A percentile compares a stretch with the other conserved stretches of the same genome.
These are phyloP conservation scores for Helotiales sp. DNA, from an alignment of 2,329 filamentous ascomycete species.

Conservation along the genomic window DNA sequence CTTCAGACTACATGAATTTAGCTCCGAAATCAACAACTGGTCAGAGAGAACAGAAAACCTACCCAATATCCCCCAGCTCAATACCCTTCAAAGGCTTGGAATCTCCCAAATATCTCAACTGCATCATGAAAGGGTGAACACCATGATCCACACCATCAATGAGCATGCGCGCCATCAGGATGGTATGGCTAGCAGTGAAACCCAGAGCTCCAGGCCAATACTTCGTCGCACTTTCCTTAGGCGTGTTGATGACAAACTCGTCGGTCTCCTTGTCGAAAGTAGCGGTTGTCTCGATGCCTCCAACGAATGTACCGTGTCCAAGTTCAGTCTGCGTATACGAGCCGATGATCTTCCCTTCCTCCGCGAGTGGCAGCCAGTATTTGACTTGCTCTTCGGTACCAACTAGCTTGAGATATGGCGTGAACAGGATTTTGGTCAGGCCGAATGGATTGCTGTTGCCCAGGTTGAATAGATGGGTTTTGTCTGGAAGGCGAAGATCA, in stretches of 20 bases:
- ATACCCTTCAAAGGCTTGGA: not conserved
- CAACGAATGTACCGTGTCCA: slow-evolving; percentile 43
- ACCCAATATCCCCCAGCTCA: not conserved
- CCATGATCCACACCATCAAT: slow-evolving; percentile 39
- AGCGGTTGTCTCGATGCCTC: slow-evolving; percentile 43
- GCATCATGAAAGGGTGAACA: slow-evolving; percentile 41
- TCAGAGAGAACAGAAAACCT: not conserved
- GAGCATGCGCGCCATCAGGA: slow-evolving; percentile 43
- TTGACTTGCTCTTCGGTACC: slow-evolving; percentile 21
- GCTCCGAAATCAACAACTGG: not conserved
- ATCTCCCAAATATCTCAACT: slow-evolving; percentile 33
- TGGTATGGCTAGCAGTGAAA: slow-evolving; percentile 39
- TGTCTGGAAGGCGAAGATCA: not conserved
- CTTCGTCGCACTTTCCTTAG: slow-evolving; percentile 39
- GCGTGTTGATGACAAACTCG: slow-evolving; percentile 43
- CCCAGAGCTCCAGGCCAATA: slow-evolving; percentile 43
- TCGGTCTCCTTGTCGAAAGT: slow-evolving; percentile 40
- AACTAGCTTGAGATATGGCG: slow-evolving; percentile 22
- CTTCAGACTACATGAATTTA: slow-evolving; percentile 23
- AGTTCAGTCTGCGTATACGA: slow-evolving; percentile 44
- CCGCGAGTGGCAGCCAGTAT: slow-evolving; percentile 27
- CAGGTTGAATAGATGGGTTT: slow-evolving; percentile 3
- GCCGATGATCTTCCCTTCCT: slow-evolving; percentile 37
- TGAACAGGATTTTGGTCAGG: slow-evolving; percentile 19
- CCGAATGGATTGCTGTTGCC: slow-evolving; percentile 26